These are phyloP conservation scores for Grosmannia clavigera DNA, from an alignment of 2,329 filamentous ascomycete genomes.

Conservation along the genomic window DNA sequence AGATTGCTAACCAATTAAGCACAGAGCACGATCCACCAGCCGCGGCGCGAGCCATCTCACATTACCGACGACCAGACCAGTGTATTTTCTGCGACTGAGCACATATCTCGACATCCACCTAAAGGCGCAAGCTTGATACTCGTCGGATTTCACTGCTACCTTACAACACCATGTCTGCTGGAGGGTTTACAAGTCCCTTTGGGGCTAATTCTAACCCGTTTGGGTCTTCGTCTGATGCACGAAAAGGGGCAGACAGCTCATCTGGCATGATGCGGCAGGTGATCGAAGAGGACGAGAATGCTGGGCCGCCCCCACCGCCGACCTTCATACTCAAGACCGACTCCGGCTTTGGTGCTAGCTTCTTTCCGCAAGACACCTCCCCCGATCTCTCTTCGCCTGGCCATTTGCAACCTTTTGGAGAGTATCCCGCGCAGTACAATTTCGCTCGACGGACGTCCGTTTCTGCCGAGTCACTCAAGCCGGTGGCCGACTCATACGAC, in stretches of 20 bases:
- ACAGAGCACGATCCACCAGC: neutral
- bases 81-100: neutral
- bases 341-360: neutral
- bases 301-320: slow-evolving; percentile 48
- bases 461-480: slow-evolving; percentile 91
- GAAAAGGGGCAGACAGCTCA: neutral
- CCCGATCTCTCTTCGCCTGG: slow-evolving; percentile 31
- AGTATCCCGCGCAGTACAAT: slow-evolving; percentile 86
- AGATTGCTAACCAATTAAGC: neutral
- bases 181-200: slow-evolving; percentile 63
- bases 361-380: slow-evolving; percentile 3
- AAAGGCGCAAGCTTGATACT: neutral
- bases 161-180: slow-evolving; percentile 49
- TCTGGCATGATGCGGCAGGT: slow-evolving; percentile 34
- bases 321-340: slow-evolving; percentile 22
- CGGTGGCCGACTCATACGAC: slow-evolving; percentile 67
- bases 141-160: neutral
- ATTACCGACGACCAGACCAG: neutral
- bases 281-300: slow-evolving; percentile 75
- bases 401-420: slow-evolving; percentile 43
- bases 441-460: slow-evolving; percentile 89
- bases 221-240: slow-evolving; percentile 30
- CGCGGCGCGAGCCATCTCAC: neutral
- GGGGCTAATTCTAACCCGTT: slow-evolving; percentile 62
- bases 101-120: neutral